Percentiles rank a stretch among this genome's conserved stretches.
phyloP scores from a whole-genome alignment of 2,329 filamentous ascomycete genomes.

The Decorospora gaudefroyi region DNA sequence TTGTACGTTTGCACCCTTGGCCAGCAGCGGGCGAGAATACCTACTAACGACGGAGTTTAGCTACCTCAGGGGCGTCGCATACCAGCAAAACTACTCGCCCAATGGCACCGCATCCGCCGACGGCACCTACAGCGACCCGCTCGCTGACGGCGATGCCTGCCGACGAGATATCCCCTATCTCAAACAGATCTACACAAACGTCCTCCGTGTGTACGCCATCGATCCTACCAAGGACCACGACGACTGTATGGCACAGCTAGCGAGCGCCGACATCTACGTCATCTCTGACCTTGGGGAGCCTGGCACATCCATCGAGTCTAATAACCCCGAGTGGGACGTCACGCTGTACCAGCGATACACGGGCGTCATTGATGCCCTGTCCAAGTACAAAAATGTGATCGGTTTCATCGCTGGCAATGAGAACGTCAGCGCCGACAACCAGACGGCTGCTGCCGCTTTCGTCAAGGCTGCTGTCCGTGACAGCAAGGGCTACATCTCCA shows the following conservation, averaged over 20 bases:
- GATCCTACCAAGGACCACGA: conserved; percentile 78
- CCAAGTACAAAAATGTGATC: conserved; percentile 84
- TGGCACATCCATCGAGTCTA: conserved; percentile 76
- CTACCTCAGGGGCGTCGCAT: conserved; percentile 90
- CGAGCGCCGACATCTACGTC: conserved; percentile 89
- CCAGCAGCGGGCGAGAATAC: background rate
- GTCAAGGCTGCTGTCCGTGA: conserved; percentile 98
- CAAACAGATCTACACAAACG: conserved; percentile 77
- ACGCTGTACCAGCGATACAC: conserved; percentile 81
- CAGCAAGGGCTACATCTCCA: conserved; percentile 87
- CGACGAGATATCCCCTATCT: conserved; percentile 84
- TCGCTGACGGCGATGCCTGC: conserved; percentile 73
- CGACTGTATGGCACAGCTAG: conserved; percentile 81
- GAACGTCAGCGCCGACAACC: conserved; percentile 83
- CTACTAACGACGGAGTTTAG: conserved; percentile 42
- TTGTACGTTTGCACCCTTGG: conserved; percentile 52
- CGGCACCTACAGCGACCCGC: conserved; percentile 75
- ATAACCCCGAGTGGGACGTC: conserved; percentile 76
- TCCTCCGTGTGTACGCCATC: conserved; percentile 90
- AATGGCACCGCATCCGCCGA: conserved; percentile 37
- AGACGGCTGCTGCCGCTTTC: conserved; percentile 86
- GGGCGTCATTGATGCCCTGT: conserved; percentile 76
- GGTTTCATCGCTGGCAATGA: conserved; percentile 99
- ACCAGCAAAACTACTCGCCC: conserved; percentile 65
- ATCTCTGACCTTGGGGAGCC: conserved; percentile 73